Evolutionary conservation across 768 basidiomycete genomes (phyloP).

Genomic region (Suillus tomentosus): DNA sequence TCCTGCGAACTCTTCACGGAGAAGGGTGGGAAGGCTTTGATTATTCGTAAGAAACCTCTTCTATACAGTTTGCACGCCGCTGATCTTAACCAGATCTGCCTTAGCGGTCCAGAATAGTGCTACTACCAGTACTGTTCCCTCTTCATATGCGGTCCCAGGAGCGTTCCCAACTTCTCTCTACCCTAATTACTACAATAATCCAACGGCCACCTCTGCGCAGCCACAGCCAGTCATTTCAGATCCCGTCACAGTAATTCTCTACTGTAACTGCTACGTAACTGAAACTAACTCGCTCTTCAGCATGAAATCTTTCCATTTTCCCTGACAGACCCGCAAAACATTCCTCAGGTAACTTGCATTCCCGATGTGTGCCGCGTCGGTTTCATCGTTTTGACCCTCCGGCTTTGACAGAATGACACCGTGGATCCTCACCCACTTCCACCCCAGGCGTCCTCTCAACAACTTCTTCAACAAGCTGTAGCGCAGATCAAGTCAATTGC

Average conservation of each 20-base stretch:
- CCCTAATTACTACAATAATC: constrained; percentile 67
- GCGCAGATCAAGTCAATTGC: constrained; percentile 58
- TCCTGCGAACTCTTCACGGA: constrained; percentile 87
- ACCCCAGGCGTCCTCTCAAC: constrained; percentile 47
- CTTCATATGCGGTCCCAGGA: constrained; percentile 56
- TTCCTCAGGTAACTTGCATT: constrained; percentile 46
- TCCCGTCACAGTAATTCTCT: constrained; percentile 54
- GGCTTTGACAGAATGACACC: constrained; percentile 46
- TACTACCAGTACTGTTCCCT: constrained; percentile 13
- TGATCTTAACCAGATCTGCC: neutral
- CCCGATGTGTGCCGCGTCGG: neutral
- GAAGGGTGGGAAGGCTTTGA: constrained; percentile 87
- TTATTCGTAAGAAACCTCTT: constrained; percentile 57
- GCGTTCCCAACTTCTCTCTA: constrained; percentile 67
- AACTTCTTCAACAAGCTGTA: constrained; percentile 53
- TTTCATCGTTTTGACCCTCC: neutral
- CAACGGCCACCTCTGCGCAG: constrained; percentile 71
- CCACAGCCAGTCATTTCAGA: constrained; percentile 79
- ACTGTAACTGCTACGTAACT: constrained; percentile 6
- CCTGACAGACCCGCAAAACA: constrained; percentile 63
- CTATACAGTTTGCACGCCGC: neutral
- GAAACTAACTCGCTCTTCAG: constrained; percentile 32
- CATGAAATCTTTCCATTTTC: constrained; percentile 56
- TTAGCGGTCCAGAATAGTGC: constrained; percentile 8
- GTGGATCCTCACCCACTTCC: constrained; percentile 69